Evolutionary conservation across 2,329 filamentous ascomycete species (phyloP), one percentile per base, ranked within the genome.

Genomic region (Pseudohalonectria lignicola): DNA sequence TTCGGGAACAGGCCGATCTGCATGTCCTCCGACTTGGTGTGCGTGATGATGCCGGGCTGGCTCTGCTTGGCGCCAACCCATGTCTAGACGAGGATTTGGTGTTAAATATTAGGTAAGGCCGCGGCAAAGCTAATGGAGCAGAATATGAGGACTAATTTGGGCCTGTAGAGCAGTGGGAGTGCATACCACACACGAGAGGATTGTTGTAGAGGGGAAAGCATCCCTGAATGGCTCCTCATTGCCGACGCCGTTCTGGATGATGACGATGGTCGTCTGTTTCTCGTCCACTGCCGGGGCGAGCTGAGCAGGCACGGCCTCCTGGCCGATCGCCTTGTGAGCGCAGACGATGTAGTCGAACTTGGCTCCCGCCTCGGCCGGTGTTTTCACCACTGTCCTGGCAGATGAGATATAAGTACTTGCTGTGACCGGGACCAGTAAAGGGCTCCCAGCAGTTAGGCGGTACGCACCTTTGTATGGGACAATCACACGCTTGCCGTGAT

Each of bases 171-270:
- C n/a, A n/a, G n/a, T n/a, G n/a, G n/a, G n/a, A n/a, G n/a, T n/a
- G 55, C 66, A 42, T 49, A 71, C 68, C 41, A 77, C 72, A 29
- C 66, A 68, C 31, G 68, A 74, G 6, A 79, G 48, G 17, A 80
- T 61, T 0, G 71, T 66, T 23, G 67, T 69, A 0, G 49, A 39
- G 0, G 72, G 71, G 44, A 72, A 79, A 0, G 54, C 52, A 1
- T 49, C 45, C 0, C 54, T 47, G 37, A 75, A 76, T 13, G 71
- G 66, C 9, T 69, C 62, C 48, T 80, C 76, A 42, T 78, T 76
- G 1, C 62, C 66, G 28, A 79, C 68, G 1, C 76, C 76, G 45
- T 79, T 79, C 43, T 80, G 75, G 13, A 77, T 64, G 1, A 80
- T 64, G 7, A 74, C 71, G 30, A 79, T 69, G 0, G 67, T 63